Percentiles rank a stretch among this genome's conserved stretches.
Evolutionary conservation across 1,139 yeast genomes (phyloP).

Genomic region (Debaryomycetaceae sp.): DNA sequence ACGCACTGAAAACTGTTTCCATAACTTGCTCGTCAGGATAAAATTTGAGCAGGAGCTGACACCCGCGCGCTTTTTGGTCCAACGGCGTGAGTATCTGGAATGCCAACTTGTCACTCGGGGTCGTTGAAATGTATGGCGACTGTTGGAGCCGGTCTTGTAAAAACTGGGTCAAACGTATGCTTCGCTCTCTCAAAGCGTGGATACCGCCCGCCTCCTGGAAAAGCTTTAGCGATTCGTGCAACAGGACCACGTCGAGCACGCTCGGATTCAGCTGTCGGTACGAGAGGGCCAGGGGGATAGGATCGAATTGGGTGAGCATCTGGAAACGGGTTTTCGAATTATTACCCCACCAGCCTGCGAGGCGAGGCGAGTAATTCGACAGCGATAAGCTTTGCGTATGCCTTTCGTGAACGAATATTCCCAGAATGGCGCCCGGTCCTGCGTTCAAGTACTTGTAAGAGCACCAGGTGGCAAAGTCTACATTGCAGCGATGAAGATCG

Average conservation of each 20-base stretch:
- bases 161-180: constrained; percentile 47
- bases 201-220: constrained; percentile 60
- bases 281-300: constrained; percentile 74
- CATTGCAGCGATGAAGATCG: constrained; percentile 73
- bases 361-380: constrained; percentile 42
- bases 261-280: constrained; percentile 91
- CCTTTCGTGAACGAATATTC: constrained; percentile 59
- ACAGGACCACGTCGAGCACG: constrained; percentile 68
- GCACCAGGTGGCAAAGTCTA: constrained; percentile 93
- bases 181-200: constrained; percentile 40
- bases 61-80: constrained; percentile 51
- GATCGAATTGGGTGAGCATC: constrained; percentile 73
- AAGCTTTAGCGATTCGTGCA: constrained; percentile 55
- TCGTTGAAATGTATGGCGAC: constrained; percentile 32
- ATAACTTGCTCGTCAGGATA: constrained; percentile 44
- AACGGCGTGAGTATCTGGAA: constrained; percentile 70
- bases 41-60: constrained; percentile 70
- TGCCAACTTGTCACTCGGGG: constrained; percentile 19
- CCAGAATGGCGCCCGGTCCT: constrained; percentile 91
- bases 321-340: constrained; percentile 57
- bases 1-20: constrained; percentile 44
- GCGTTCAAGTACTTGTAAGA: constrained; percentile 83
- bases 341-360: constrained; percentile 99
- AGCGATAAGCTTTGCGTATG: constrained; percentile 25
- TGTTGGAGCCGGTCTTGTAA: constrained; percentile 35